Conservation (phyloP, 73 alveolate genomes). For the Symbiodinium natans region DNA sequence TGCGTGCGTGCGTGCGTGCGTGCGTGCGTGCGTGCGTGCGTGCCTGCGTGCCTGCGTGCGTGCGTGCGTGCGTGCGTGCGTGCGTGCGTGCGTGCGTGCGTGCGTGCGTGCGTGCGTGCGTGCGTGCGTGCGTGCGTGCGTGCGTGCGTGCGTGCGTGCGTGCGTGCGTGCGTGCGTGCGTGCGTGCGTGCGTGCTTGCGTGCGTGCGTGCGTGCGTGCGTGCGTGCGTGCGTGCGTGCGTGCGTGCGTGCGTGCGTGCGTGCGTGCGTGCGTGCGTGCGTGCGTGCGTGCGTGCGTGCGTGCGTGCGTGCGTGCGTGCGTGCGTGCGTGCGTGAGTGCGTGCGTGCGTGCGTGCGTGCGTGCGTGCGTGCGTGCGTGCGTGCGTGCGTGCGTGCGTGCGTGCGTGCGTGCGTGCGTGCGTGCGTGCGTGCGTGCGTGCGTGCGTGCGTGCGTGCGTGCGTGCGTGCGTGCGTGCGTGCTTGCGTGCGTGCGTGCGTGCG, state of each 20-base stretch:
- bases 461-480: slow-evolving; percentile 14
- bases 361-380: slow-evolving; percentile 9
- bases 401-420: slow-evolving; percentile 14
- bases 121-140: slow-evolving; percentile 48
- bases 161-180: slow-evolving; percentile 48
- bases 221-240: slow-evolving; percentile 33
- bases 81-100: slow-evolving; percentile 48
- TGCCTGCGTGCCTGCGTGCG: slow-evolving; percentile 46
- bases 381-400: slow-evolving; percentile 25
- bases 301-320: slow-evolving; percentile 31
- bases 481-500: slow-evolving; percentile 24
- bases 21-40: slow-evolving; percentile 52
- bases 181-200: slow-evolving; percentile 49
- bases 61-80: slow-evolving; percentile 52
- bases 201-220: slow-evolving; percentile 44
- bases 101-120: slow-evolving; percentile 52
- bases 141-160: slow-evolving; percentile 52
- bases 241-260: slow-evolving; percentile 43
- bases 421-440: slow-evolving; percentile 20
- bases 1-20: slow-evolving; percentile 32
- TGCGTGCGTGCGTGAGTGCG: slow-evolving; percentile 1
- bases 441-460: slow-evolving; percentile 18
- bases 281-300: slow-evolving; percentile 35
- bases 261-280: slow-evolving; percentile 47
- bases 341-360: slow-evolving; percentile 15